Evolutionary conservation across 257 asterid species (phyloP), one percentile per base, ranked within the genome.

Genomic region (Salvia miltiorrhiza): DNA sequence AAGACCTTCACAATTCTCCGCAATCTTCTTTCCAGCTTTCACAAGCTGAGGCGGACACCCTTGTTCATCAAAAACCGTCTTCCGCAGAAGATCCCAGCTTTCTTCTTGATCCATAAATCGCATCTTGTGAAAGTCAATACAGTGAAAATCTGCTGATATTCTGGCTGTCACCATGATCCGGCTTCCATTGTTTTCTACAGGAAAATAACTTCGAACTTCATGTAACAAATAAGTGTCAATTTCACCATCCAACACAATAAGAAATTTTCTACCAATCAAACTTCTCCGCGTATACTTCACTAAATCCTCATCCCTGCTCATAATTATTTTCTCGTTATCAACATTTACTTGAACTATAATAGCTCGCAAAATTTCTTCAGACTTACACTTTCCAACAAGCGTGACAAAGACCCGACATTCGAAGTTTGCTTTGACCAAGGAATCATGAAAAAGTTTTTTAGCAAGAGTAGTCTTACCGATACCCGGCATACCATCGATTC

Each of bases 1-100:
- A 35, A 75, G 73, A 4, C 84, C 80, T 35, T 70, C 68, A 30
- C 68, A 61, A 1, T 21, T 71, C 35, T 61, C 30, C 1, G 57
- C 70, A 28, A 64, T 44, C 41, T 63, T 63, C 24, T 41, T 62
- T 2, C 67, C 67, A 21, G 53, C 37, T 62, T 62, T 21, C 1
- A 20, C 56, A 6, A 63, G 56, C 0, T 24, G 43, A 64, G 30
- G 24, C 3, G 57, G 70, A 13, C 70, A 64, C 17, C 7, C 24
- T 4, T 8, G 19, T 12, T 45, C 30, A 3, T 5, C 58, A 64
- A 64, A 64, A 23, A 64, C 59, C 45, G 26, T 4, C 2, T 9
- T 20, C 7, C 14, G 19, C 23, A 63, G 41, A n/a, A 64, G 70
- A 12, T 47, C 20, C 70, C 70, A 64, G 5, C 70, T 45, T n/a